Conservation (phyloP, 2,329 filamentous ascomycete species). For the Neonectria faginata region DNA sequence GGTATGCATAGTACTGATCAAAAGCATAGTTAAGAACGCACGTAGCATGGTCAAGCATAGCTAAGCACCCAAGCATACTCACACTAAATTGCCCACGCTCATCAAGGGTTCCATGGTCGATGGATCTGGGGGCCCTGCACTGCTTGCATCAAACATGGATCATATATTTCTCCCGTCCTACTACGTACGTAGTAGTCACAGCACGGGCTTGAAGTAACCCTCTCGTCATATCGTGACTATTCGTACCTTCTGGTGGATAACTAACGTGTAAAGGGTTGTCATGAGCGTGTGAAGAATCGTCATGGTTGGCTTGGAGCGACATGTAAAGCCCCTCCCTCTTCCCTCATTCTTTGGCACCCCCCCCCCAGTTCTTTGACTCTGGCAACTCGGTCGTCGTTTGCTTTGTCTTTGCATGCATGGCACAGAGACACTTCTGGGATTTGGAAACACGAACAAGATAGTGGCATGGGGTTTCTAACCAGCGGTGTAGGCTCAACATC, state of each 20-base stretch:
- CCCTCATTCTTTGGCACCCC: background rate
- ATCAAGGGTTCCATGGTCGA: background rate
- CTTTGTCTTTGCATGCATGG: conserved; percentile 4
- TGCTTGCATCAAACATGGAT: conserved; percentile 6
- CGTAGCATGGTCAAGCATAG: background rate
- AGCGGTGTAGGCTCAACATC: conserved; percentile 14
- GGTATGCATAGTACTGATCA: background rate
- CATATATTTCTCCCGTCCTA: background rate
- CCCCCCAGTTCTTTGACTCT: background rate
- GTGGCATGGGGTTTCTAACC: conserved; percentile 2
- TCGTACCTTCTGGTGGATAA: conserved; percentile 10
- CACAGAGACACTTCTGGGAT: conserved; percentile 2
- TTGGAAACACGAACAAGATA: background rate
- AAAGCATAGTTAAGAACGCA: background rate
- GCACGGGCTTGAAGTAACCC: background rate
- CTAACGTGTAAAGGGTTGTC: conserved; percentile 3
- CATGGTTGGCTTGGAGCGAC: conserved; percentile 3
- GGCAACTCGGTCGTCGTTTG: conserved; percentile 13
- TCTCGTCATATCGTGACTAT: background rate
- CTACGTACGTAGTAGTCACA: conserved; percentile 2
- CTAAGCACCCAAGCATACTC: background rate
- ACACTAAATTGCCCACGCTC: background rate
- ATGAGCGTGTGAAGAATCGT: conserved; percentile 7
- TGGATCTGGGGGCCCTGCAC: background rate
- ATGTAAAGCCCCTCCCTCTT: no score